These are phyloP conservation scores for Plasmodium knowlesi DNA, from an alignment of 169 alveolate genomes.

Conservation along the genomic window DNA sequence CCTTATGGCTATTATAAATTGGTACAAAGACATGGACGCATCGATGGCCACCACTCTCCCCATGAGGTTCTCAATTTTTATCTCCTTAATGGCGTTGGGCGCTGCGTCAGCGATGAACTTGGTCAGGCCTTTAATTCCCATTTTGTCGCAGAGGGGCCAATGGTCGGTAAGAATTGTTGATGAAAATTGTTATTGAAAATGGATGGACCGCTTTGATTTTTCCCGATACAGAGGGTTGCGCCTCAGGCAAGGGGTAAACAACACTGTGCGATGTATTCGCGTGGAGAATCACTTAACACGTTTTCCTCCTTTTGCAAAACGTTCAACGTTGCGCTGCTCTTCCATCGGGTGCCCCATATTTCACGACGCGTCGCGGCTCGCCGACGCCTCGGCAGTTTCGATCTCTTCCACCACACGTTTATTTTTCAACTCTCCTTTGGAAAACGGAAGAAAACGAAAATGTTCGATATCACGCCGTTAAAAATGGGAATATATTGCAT, in stretches of 20 bases:
- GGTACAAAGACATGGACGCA: constrained; percentile 96
- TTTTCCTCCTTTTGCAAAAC: neutral
- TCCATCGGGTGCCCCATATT: neutral
- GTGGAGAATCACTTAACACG: neutral
- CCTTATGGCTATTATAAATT: constrained; percentile 93
- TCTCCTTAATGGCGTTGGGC: constrained; percentile 87
- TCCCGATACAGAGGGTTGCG: neutral
- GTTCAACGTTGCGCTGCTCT: neutral
- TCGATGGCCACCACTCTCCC: constrained; percentile 95
- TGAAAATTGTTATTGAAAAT: neutral
- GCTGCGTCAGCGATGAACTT: constrained; percentile 92
- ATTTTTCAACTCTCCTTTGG: neutral
- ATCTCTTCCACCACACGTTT: neutral
- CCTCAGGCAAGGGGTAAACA: neutral
- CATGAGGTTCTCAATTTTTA: constrained; percentile 82
- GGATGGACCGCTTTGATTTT: neutral
- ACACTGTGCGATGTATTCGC: neutral
- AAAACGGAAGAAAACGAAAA: neutral
- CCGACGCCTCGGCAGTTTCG: neutral
- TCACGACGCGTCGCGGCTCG: neutral
- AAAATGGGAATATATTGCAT: neutral
- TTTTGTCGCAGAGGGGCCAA: neutral
- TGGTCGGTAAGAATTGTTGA: neutral
- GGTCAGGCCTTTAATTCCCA: constrained; percentile 95
- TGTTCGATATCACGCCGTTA: neutral